Evolutionary conservation across 805 yeast genomes (phyloP).

Genomic region (Candida coquimbonensis): DNA sequence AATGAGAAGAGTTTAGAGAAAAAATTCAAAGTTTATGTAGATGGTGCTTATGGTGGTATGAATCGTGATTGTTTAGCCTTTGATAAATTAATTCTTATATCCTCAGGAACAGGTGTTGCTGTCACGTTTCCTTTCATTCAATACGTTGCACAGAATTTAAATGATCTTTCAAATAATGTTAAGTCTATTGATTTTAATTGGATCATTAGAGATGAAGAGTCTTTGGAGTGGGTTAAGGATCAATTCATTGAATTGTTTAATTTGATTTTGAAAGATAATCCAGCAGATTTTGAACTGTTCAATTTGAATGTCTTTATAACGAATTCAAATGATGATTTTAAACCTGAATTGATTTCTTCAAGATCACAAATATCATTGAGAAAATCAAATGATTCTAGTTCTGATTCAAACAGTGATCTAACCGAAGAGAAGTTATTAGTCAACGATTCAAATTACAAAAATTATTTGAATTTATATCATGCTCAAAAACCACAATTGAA

Average conservation of each 20-base stretch:
- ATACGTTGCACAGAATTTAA: slow-evolving; percentile 13
- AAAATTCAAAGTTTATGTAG: slow-evolving; percentile 28
- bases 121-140: slow-evolving; percentile 39
- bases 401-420: neutral
- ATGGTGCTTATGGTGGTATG: slow-evolving; percentile 58
- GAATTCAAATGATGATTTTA: slow-evolving; percentile 15
- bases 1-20: slow-evolving; percentile 21
- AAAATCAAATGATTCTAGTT: neutral
- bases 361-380: neutral
- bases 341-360: neutral
- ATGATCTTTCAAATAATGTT: slow-evolving; percentile 13
- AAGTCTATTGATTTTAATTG: slow-evolving; percentile 35
- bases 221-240: slow-evolving; percentile 33
- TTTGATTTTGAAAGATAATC: neutral
- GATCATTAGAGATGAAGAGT: slow-evolving; percentile 31
- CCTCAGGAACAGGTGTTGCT: slow-evolving; percentile 50
- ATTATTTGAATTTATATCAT: slow-evolving; percentile 3
- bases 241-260: slow-evolving; percentile 23
- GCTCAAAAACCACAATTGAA: slow-evolving; percentile 12
- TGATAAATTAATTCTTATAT: slow-evolving; percentile 34
- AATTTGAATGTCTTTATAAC: slow-evolving; percentile 24
- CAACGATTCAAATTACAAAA: neutral
- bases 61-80: slow-evolving; percentile 38
- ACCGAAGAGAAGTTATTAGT: neutral
- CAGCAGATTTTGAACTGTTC: neutral